Percentiles rank a stretch among this genome's conserved stretches.
Evolutionary conservation across 129 eudicot genomes (phyloP).

Genomic region (Scalesia atractyloides): DNA sequence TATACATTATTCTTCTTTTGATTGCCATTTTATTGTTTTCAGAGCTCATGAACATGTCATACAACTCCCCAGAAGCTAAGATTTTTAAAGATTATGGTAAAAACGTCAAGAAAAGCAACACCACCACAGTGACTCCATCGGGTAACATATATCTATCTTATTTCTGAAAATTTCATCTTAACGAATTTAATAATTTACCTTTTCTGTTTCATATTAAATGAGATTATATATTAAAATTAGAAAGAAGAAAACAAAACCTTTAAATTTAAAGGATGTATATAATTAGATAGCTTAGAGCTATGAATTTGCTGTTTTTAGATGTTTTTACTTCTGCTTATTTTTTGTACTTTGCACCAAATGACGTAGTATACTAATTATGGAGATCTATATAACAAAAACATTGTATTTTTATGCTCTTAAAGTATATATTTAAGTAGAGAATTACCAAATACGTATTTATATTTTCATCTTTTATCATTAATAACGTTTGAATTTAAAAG

Average conservation of each 20-base stretch:
- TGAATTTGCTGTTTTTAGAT: not conserved
- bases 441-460: not conserved
- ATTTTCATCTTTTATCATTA: not conserved
- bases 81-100: constrained; percentile 60
- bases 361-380: not conserved
- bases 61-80: constrained; percentile 65
- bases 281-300: not conserved
- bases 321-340: not conserved
- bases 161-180: not conserved
- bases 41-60: constrained; percentile 64
- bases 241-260: not conserved
- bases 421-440: not conserved
- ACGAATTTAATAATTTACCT: not conserved
- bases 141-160: constrained; percentile 24
- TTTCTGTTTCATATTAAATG: not conserved
- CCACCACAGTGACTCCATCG: constrained; percentile 23
- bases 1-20: not conserved
- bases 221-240: not conserved
- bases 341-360: not conserved
- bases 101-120: constrained; percentile 27
- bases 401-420: not conserved
- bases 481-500: not conserved
- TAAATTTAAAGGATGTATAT: not conserved
- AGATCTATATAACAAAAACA: not conserved
- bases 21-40: not conserved